Percentiles rank a stretch among this genome's conserved stretches.
Evolutionary conservation across 805 yeast genomes (phyloP).

Genomic region (Blastobotrys robertii): DNA sequence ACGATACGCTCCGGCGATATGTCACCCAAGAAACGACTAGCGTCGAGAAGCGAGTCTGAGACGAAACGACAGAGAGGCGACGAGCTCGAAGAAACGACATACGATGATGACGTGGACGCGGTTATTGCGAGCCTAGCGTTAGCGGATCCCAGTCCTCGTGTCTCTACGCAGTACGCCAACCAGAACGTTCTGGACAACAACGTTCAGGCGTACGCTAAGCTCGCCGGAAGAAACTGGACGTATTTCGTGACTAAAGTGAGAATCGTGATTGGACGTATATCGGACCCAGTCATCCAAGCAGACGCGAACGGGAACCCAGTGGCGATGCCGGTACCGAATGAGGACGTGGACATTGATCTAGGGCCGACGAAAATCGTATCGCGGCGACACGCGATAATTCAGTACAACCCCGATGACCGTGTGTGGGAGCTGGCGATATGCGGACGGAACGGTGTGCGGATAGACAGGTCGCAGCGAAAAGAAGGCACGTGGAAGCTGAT

Average conservation of each 20-base stretch:
- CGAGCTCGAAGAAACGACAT: too few relatives aligned
- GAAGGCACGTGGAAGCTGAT: conserved; percentile 40
- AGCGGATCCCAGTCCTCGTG: conserved; percentile 72
- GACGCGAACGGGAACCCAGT: too few relatives aligned
- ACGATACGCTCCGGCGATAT: too few relatives aligned
- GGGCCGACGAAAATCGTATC: conserved; percentile 98
- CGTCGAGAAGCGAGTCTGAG: too few relatives aligned
- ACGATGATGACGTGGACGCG: conserved; percentile 54
- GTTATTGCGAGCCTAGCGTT: conserved; percentile 59
- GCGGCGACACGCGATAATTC: conserved; percentile 78
- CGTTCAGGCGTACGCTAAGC: conserved; percentile 96
- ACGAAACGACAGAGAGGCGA: too few relatives aligned
- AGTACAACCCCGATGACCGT: conserved; percentile 62
- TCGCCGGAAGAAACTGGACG: conserved; percentile 90
- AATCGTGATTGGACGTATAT: conserved; percentile 79
- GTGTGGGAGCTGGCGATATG: conserved; percentile 76
- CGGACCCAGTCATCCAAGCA: conserved; percentile 27
- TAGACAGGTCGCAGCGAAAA: conserved; percentile 53
- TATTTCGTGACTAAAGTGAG: conserved; percentile 74
- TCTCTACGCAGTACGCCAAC: conserved; percentile 63
- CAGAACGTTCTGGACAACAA: conserved; percentile 48
- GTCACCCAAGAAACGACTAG: too few relatives aligned
- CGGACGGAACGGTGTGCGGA: conserved; percentile 91
- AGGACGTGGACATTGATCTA: conserved; percentile 59
- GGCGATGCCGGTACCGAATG: conserved; percentile 14